phyloP scores from a whole-genome alignment of 495 filamentous ascomycete genomes.

The Articulospora tetracladia region DNA sequence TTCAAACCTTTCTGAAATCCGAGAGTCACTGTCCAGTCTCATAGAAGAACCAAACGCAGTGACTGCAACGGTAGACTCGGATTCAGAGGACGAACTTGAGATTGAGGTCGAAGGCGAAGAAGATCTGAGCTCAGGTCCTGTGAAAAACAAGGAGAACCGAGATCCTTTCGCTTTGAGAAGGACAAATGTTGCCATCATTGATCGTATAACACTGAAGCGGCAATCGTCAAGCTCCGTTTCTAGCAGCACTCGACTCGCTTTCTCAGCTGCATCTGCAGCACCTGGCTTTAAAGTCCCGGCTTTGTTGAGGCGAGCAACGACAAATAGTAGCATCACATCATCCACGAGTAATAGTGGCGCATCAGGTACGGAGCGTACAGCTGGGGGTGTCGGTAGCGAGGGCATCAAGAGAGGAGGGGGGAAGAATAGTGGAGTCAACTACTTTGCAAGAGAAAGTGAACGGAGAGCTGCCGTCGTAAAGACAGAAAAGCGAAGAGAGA shows the following conservation, averaged over 20 bases:
- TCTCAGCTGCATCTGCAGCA: slow-evolving; percentile 43
- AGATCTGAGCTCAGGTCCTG: slow-evolving; percentile 25
- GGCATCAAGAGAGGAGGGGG: slow-evolving; percentile 37
- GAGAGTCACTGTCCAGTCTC: slow-evolving; percentile 73
- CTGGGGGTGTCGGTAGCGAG: slow-evolving; percentile 32
- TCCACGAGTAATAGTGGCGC: slow-evolving; percentile 26
- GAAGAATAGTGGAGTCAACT: slow-evolving; percentile 77
- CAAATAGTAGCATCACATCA: slow-evolving; percentile 47
- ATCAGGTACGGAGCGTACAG: slow-evolving; percentile 30
- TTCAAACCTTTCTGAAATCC: slow-evolving; percentile 70
- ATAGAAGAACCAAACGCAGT: slow-evolving; percentile 68
- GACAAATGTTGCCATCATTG: slow-evolving; percentile 57
- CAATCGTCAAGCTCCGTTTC: slow-evolving; percentile 51
- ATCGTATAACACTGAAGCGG: slow-evolving; percentile 78
- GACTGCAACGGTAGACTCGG: slow-evolving; percentile 33
- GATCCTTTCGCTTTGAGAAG: slow-evolving; percentile 39
- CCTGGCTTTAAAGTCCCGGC: slow-evolving; percentile 67
- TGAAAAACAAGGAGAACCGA: slow-evolving; percentile 30
- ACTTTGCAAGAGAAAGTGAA: slow-evolving; percentile 73
- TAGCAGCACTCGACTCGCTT: slow-evolving; percentile 55
- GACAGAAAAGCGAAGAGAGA: slow-evolving; percentile 59
- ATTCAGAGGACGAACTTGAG: slow-evolving; percentile 26
- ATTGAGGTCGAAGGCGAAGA: slow-evolving; percentile 40
- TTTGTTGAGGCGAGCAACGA: slow-evolving; percentile 74
- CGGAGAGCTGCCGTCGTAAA: slow-evolving; percentile 53